Evolutionary conservation across 352 stramenopile species (phyloP).

Genomic region (Phytophthora nicotianae): DNA sequence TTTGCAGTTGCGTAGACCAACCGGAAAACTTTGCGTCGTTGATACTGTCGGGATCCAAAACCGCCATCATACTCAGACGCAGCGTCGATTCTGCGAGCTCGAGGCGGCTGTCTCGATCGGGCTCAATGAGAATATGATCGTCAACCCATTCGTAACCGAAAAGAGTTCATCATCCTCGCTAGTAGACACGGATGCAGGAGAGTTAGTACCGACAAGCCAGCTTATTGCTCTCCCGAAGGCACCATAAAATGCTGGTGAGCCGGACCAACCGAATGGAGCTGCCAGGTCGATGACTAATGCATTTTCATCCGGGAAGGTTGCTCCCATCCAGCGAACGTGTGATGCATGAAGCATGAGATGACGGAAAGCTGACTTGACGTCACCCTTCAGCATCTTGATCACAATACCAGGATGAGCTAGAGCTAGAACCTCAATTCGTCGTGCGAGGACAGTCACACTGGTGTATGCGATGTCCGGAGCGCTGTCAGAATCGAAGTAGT

Average conservation of each 20-base stretch:
- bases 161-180: constrained; percentile 8
- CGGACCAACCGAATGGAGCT: constrained; percentile 25
- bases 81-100: constrained; percentile 16
- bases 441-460: constrained; percentile 5
- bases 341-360: constrained; percentile 14
- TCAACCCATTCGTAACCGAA: constrained; percentile 37
- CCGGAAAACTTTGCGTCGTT: constrained; percentile 38
- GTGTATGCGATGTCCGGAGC: constrained; percentile 9
- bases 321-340: constrained; percentile 21
- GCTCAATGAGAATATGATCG: constrained; percentile 41
- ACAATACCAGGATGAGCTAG: background rate
- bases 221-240: constrained; percentile 18
- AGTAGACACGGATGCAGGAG: constrained; percentile 14
- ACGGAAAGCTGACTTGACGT: constrained; percentile 26
- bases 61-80: constrained; percentile 24
- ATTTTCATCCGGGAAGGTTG: constrained; percentile 12
- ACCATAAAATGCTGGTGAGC: constrained; percentile 15
- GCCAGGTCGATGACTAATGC: constrained; percentile 18
- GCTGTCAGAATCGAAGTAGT: background rate
- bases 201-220: constrained; percentile 16
- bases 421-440: constrained; percentile 5
- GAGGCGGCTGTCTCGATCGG: background rate
- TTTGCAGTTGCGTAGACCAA: constrained; percentile 16
- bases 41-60: constrained; percentile 22
- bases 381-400: constrained; percentile 18